These are phyloP conservation scores for Solanum clarkiae DNA, from an alignment of 257 asterid species.

Conservation along the genomic window DNA sequence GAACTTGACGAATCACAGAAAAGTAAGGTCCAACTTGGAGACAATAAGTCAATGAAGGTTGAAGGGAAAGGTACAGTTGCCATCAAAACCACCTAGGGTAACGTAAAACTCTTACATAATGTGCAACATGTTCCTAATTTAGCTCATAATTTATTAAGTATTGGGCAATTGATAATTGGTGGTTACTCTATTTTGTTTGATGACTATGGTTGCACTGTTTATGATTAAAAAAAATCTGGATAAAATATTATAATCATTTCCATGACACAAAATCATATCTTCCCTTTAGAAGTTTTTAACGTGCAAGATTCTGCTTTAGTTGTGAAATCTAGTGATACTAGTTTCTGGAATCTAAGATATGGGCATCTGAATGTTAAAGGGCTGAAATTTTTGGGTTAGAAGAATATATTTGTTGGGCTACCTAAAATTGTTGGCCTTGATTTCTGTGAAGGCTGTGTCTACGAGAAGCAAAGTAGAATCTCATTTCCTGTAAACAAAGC, in stretches of 20 bases:
- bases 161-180: constrained; percentile 7
- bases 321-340: too few relatives aligned
- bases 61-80: background rate
- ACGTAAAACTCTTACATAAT: background rate
- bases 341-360: too few relatives aligned
- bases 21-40: background rate
- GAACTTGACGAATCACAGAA: background rate
- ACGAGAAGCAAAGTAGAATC: background rate
- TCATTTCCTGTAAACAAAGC: background rate
- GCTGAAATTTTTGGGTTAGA: background rate
- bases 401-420: background rate
- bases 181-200: constrained; percentile 1
- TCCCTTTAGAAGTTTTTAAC: too few relatives aligned
- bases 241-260: background rate
- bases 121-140: background rate
- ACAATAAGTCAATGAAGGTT: background rate
- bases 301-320: too few relatives aligned
- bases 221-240: background rate
- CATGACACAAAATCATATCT: background rate
- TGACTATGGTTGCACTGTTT: background rate
- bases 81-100: background rate
- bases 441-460: background rate
- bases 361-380: too few relatives aligned
- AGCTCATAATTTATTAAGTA: constrained; percentile 1
- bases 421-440: background rate